phyloP scores from a whole-genome alignment of 2,329 filamentous ascomycete genomes.

The Diaporthe destruens region DNA sequence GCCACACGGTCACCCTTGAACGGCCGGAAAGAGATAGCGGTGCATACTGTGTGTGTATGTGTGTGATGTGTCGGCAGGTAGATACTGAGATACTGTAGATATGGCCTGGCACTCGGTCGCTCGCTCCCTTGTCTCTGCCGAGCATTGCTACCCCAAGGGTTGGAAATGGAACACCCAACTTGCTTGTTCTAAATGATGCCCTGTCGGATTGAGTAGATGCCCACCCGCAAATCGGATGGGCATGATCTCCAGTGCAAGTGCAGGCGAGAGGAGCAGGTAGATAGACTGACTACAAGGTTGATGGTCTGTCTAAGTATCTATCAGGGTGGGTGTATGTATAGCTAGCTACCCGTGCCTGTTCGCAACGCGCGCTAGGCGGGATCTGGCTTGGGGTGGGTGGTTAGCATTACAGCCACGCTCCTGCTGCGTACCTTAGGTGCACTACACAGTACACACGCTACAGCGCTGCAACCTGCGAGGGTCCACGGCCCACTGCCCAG shows the following conservation, averaged over 20 bases:
- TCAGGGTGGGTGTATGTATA: background rate
- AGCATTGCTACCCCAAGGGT: background rate
- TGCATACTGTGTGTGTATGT: background rate
- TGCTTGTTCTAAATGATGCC: background rate
- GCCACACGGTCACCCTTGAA: background rate
- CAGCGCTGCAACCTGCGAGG: conserved; percentile 16
- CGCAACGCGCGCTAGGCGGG: conserved; percentile 12
- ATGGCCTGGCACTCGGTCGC: background rate
- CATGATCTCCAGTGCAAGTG: no score
- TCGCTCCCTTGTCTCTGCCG: conserved; percentile 5
- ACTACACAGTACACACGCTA: no score
- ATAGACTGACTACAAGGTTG: no score
- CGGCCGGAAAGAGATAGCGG: background rate
- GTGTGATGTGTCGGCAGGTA: no score
- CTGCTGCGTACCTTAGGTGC: conserved; percentile 15
- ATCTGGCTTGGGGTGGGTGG: background rate
- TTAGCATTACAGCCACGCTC: conserved; percentile 32
- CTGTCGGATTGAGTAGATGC: background rate
- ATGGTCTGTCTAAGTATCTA: no score
- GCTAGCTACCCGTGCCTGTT: conserved; percentile 8
- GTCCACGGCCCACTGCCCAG: conserved; percentile 11
- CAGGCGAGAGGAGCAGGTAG: background rate
- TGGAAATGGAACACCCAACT: conserved; percentile 8
- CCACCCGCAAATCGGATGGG: background rate
- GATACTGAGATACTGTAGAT: background rate